phyloP scores from a whole-genome alignment of 148 eudicot species.

The Rhododendron ovatum region DNA sequence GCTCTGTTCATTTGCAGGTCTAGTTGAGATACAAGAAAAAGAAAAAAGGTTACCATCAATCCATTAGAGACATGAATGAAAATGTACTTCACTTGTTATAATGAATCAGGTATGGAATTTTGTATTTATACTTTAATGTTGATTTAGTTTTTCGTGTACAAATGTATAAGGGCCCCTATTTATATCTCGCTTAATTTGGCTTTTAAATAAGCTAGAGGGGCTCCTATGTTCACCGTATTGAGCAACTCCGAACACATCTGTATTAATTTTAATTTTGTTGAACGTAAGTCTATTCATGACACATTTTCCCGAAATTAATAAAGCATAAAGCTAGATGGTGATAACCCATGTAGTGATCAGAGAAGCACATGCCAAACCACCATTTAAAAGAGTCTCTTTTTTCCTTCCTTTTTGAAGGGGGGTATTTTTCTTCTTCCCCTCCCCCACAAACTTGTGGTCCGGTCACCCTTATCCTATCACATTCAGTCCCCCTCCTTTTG shows the following conservation, averaged over 20 bases:
- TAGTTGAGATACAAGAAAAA: too few species aligned
- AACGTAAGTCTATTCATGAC: background rate
- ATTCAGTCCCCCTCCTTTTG: constrained; percentile 10
- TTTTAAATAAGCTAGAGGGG: too few species aligned
- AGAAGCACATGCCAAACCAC: constrained; percentile 28
- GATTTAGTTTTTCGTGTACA: too few species aligned
- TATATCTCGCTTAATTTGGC: too few species aligned
- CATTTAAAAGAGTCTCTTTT: constrained; percentile 16
- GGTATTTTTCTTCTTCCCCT: background rate
- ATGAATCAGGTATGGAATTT: too few species aligned
- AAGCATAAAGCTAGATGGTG: constrained; percentile 25
- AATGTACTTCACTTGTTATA: too few species aligned
- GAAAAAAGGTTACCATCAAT: too few species aligned
- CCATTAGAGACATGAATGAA: too few species aligned
- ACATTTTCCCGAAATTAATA: background rate
- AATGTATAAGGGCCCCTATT: too few species aligned
- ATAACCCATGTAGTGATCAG: constrained; percentile 27
- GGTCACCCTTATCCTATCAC: constrained; percentile 18
- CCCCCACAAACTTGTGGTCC: constrained; percentile 26
- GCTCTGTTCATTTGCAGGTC: too few species aligned
- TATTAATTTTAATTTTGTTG: background rate
- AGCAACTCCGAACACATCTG: background rate
- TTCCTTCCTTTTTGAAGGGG: background rate
- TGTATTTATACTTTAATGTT: too few species aligned
- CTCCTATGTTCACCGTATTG: background rate